Conservation (phyloP, 148 eudicot species). For the Camellia japonica region DNA sequence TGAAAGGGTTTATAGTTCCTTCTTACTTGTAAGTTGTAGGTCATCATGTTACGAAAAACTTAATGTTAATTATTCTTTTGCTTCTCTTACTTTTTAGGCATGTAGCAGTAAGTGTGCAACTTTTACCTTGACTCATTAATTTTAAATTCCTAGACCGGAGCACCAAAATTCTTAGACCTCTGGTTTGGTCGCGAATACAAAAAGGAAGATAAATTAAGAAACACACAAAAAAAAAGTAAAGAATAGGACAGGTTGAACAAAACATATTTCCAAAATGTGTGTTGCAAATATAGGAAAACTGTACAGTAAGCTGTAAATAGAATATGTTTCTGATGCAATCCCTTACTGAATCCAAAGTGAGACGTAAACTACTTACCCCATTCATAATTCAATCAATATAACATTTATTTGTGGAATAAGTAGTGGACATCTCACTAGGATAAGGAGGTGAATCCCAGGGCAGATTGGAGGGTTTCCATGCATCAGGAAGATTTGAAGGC, state of each 20-base stretch:
- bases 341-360: background rate
- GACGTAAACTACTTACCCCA: constrained; percentile 9
- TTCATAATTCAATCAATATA: constrained; percentile 18
- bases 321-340: constrained; percentile 2
- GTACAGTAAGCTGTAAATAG: background rate
- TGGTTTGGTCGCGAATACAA: too few relatives aligned
- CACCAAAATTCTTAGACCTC: background rate
- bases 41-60: background rate
- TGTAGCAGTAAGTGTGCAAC: background rate
- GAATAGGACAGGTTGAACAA: background rate
- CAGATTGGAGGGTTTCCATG: constrained; percentile 29
- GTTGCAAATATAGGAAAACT: background rate
- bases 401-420: constrained; percentile 50
- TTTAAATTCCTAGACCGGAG: background rate
- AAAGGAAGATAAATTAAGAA: background rate
- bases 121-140: background rate
- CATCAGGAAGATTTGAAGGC: constrained; percentile 33
- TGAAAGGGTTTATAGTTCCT: background rate
- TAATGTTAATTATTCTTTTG: background rate
- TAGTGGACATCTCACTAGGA: constrained; percentile 64
- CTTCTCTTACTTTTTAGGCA: background rate
- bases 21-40: background rate
- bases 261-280: background rate
- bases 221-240: background rate
- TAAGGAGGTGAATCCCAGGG: constrained; percentile 73